Percentiles rank a stretch among this genome's conserved stretches.
These are phyloP conservation scores for Yamadazyma conglobata DNA, from an alignment of 1,139 yeast genomes.

Conservation along the genomic window DNA sequence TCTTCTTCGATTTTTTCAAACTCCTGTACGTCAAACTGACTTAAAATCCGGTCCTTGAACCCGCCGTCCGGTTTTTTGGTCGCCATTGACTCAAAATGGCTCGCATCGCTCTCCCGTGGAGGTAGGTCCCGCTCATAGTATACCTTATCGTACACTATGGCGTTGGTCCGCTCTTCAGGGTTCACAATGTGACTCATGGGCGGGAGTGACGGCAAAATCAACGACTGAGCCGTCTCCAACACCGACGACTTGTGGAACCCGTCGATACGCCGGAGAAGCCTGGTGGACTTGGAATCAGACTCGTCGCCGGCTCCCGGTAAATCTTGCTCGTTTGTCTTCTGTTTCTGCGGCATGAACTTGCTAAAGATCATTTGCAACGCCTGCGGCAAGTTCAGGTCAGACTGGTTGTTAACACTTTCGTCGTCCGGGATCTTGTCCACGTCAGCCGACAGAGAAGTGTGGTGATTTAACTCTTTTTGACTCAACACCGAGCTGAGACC, in stretches of 20 bases:
- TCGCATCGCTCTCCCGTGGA: constrained; percentile 4
- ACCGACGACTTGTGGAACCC: constrained; percentile 68
- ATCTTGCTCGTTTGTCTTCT: constrained; percentile 19
- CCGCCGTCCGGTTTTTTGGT: constrained; percentile 2
- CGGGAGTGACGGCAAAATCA: constrained; percentile 86
- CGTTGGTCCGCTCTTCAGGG: constrained; percentile 40
- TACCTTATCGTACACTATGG: constrained; percentile 40
- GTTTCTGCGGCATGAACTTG: constrained; percentile 46
- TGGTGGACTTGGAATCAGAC: constrained; percentile 7
- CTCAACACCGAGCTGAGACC: constrained; percentile 44
- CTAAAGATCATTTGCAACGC: constrained; percentile 46
- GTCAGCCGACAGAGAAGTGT: constrained; percentile 8
- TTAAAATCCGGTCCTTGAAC: constrained; percentile 18
- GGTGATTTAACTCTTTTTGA: constrained; percentile 11
- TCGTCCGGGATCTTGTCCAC: constrained; percentile 20
- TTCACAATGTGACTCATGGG: constrained; percentile 65
- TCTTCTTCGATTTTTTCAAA: constrained; percentile 58
- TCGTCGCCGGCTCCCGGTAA: constrained; percentile 8
- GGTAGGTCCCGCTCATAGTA: constrained; percentile 34
- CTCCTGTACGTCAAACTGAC: constrained; percentile 22
- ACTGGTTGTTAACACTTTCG: constrained; percentile 11
- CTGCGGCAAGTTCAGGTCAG: constrained; percentile 26
- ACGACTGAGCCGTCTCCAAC: constrained; percentile 76
- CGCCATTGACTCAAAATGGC: neutral
- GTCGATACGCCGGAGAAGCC: constrained; percentile 14